Evolutionary conservation across 768 basidiomycete genomes (phyloP).

Genomic region (Boletus rubescentipes): DNA sequence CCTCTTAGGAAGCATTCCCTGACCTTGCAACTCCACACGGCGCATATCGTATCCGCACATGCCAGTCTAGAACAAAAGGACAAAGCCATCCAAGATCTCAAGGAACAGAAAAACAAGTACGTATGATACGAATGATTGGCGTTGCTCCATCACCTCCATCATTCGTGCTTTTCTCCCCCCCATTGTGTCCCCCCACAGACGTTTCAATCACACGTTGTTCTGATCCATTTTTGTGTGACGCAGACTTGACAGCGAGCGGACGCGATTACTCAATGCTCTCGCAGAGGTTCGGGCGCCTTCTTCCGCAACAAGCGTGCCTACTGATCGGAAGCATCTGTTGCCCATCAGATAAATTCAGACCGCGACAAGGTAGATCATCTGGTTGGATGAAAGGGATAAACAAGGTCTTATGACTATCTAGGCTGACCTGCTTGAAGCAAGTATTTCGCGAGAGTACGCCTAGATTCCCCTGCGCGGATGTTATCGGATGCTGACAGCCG

Average conservation of each 20-base stretch:
- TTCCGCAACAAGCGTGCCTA: conserved; percentile 1
- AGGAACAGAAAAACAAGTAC: conserved; percentile 83
- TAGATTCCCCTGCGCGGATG: conserved; percentile 1
- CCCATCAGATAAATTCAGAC: conserved; percentile 70
- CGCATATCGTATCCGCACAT: conserved; percentile 83
- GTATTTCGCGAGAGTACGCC: conserved; percentile 67
- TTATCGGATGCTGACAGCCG: conserved; percentile 8
- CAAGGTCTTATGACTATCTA: conserved; percentile 18
- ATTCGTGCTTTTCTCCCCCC: neutral
- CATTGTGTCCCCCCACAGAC: neutral
- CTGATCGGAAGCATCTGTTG: conserved; percentile 11
- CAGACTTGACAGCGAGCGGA: conserved; percentile 76
- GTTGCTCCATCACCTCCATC: neutral
- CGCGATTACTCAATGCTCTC: conserved; percentile 63
- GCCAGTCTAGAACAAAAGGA: conserved; percentile 75
- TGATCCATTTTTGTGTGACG: conserved; percentile 8
- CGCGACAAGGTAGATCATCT: conserved; percentile 57
- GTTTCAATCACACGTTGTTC: conserved; percentile 11
- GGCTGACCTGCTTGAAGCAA: conserved; percentile 69
- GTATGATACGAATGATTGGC: conserved; percentile 24
- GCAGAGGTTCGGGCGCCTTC: conserved; percentile 54
- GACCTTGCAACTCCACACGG: conserved; percentile 81
- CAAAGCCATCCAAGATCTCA: conserved; percentile 76
- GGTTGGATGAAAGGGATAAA: conserved; percentile 3
- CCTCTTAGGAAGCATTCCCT: conserved; percentile 72